Base-by-base conservation (phyloP, 768 basidiomycete species). In the Mrakia blollopis region DNA sequence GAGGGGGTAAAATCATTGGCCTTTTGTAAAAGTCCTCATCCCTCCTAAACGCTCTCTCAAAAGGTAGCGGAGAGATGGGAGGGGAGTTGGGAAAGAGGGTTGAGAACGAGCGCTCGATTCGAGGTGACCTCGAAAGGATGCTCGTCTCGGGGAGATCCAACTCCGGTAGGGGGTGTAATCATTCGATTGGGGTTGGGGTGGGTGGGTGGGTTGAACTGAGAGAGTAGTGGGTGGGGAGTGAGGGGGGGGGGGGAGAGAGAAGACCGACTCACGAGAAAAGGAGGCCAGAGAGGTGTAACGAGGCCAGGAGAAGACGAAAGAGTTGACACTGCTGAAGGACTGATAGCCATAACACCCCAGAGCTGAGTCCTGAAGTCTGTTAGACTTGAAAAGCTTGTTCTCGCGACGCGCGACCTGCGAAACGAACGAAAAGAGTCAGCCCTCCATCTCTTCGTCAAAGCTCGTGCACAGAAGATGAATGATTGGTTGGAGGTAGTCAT, bases 161-260 rank as follows among this genome's bases (percentile, higher is more conserved):
- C 57, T 57, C 57, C 57, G 57, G 57, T 57, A n/a, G 57, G 57
- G 57, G 57, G 25, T 57, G 57, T 57, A 57, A 57, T 57, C 57
- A 57, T 57, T 57, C 28, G 3, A n/a, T n/a, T n/a, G n/a, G 11
- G 0, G 57, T 21, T 16, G 57, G 14, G 5, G 18, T 6, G 50
- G 50, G 5, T 16, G 50, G 23, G 50, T 18, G 50, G 50, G 50
- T 41, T 7, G 23, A 52, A 52, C n/a, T n/a, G n/a, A n/a, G n/a
- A n/a, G 52, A 23, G 21, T 3, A 25, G 52, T 25, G 18, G 52
- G 25, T 21, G 8, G 52, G 50, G 14, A n/a, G 52, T 6, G 57
- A 28, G 57, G 23, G 57, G 5, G 25, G 57, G n/a, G 13, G 14
- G 18, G 13, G n/a, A n/a, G 57, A 28, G 28, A 57, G 57, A 23